Conservation (phyloP, 768 basidiomycete genomes). For the Lactarius psammicola region DNA sequence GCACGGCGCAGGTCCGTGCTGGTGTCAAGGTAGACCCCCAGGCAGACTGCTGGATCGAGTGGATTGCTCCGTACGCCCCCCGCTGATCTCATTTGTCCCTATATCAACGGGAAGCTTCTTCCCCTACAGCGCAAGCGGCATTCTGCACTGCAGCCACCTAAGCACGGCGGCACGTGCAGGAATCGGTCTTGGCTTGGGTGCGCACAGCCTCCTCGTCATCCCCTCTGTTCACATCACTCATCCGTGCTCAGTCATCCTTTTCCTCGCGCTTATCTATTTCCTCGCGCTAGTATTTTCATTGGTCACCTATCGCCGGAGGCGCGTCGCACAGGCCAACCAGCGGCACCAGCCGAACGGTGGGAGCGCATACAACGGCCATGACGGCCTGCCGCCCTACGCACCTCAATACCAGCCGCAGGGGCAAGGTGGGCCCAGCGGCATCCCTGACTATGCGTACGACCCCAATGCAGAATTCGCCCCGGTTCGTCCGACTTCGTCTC, state of each 20-base stretch:
- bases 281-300: background rate
- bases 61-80: background rate
- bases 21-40: background rate
- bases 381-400: background rate
- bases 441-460: background rate
- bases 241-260: background rate
- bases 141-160: background rate
- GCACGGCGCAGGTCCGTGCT: background rate
- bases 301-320: background rate
- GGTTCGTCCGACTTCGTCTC: background rate
- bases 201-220: background rate
- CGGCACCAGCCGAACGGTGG: background rate
- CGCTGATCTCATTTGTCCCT: background rate
- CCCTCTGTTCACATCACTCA: background rate
- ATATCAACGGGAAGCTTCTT: background rate
- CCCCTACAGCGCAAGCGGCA: background rate
- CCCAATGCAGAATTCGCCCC: conserved; percentile 1
- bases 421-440: background rate
- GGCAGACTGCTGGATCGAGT: conserved; percentile 15
- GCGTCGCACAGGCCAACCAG: background rate
- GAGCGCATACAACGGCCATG: background rate
- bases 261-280: background rate
- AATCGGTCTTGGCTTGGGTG: conserved; percentile 8
- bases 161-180: conserved; percentile 1
- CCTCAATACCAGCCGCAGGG: conserved; percentile 18